Evolutionary conservation across 441 rosid genomes (phyloP), one percentile per base, ranked within the genome.

Genomic region (Codiaeum variegatum): DNA sequence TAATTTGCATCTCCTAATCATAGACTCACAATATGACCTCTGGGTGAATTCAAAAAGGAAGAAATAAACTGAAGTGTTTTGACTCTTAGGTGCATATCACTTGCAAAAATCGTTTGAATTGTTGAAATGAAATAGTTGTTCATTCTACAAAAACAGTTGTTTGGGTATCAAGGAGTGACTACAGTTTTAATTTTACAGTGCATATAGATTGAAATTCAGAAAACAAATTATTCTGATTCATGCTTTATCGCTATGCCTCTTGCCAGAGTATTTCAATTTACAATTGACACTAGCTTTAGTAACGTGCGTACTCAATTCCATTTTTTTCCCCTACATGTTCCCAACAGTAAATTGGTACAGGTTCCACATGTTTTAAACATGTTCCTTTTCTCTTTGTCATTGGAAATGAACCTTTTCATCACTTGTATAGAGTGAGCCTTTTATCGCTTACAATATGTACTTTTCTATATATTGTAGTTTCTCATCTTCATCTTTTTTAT

Each of bases 131-230:
- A 40, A 58, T 11, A 1, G 23, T 26, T n/a, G 2, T 26, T 28
- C 64, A 31, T 71, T 71, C 46, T 29, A 49, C 66, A 51, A 36
- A 2, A 47, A 7, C 34, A 47, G 60, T 6, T 71, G 44, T 61
- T 46, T 32, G 26, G 11, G 34, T 29, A 26, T 18, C 7, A 32
- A 21, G 9, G 40, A 16, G 60, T 36, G 15, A 47, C 24, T n/a
- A 28, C 7, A 15, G 24, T 23, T 46, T 46, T n/a, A 28, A 1
- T 54, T 58, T 46, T 23, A 23, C 18, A 4, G 19, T 44, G 65
- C 42, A 31, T 61, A 13, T 13, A 24, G 34, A 58, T 15, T 58
- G 62, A 12, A 11, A 6, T n/a, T 47, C 11, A 1, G 56, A 10
- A 46, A 18, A 26, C 36, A 28, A 47, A 46, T 47, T 66, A 28